These are phyloP conservation scores for Camillea tinctor DNA, from an alignment of 2,329 filamentous ascomycete species.

Conservation along the genomic window DNA sequence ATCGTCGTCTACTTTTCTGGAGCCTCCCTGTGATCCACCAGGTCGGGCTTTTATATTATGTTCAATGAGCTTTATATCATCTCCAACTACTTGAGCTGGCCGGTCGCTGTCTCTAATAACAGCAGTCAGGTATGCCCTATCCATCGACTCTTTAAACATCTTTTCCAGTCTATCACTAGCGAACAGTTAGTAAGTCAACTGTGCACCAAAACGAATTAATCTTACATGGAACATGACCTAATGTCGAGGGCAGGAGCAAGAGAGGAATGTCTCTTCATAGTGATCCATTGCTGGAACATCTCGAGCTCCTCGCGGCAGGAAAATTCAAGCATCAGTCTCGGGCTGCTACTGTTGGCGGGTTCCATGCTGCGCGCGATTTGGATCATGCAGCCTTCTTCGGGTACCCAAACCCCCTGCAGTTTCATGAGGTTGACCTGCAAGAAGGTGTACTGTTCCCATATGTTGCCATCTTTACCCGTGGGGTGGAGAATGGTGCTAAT, in stretches of 20 bases:
- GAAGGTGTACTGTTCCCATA: conserved; percentile 19
- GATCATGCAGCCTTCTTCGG: conserved; percentile 10
- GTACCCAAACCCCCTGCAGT: conserved; percentile 1
- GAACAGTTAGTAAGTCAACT: conserved; percentile 2
- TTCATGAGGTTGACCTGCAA: conserved; percentile 23
- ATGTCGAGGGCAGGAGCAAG: neutral
- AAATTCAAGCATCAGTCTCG: conserved; percentile 28
- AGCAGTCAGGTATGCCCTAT: conserved; percentile 5
- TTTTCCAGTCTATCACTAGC: conserved; percentile 18
- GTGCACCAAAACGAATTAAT: neutral
- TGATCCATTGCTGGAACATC: conserved; percentile 24
- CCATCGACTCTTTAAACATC: conserved; percentile 11
- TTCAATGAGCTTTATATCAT: conserved; percentile 26
- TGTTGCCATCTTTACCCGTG: conserved; percentile 12
- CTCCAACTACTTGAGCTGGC: conserved; percentile 5
- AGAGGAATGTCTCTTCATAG: conserved; percentile 3
- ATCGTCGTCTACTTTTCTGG: neutral
- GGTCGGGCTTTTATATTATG: conserved; percentile 17
- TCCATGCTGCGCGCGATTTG: conserved; percentile 5
- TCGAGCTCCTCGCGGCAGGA: conserved; percentile 10
- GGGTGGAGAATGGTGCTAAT: conserved; percentile 25
- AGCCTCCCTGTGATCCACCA: neutral
- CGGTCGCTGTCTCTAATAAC: conserved; percentile 5
- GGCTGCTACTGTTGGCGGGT: conserved; percentile 3
- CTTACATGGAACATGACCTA: conserved; percentile 11